Evolutionary conservation across 2,329 filamentous ascomycete species (phyloP), one percentile per base, ranked within the genome.

Genomic region (Passalora sequoiae): DNA sequence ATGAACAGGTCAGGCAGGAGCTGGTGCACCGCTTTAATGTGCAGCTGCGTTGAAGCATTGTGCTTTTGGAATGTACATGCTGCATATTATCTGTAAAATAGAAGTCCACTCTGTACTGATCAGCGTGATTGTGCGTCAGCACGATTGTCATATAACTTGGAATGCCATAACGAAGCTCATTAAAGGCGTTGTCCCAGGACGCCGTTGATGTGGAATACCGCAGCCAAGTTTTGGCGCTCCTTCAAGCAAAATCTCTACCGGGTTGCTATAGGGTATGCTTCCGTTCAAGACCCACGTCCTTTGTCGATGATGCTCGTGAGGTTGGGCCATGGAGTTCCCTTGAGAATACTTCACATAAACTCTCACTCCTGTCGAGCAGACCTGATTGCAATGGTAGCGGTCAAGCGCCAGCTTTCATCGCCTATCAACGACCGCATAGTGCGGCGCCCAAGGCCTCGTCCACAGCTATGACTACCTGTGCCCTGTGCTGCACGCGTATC

Each of bases 11-110:
- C 32, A 71, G 75, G 30, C 59, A 69, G 49, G 75, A 77, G 52
- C 68, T 97, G 50, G 81, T 86, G 2, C 69, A 76, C 47, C 78
- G 79, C 55, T 70, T 94, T 46, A 85, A 85, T 1, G 87, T 97
- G 15, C 85, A 94, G 67, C 69, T 94, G 57, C 76, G 87, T 63
- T 88, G 29, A 38, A 20, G 19, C 24, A 7, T 27, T 27, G 6
- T 6, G 12, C 24, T 27, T 12, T 7, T 27, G 6, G 12, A 6
- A 27, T 27, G 24, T 27, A 27, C 12, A 27, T 12, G 12, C 24
- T 27, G 24, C 12, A 27, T 12, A 27, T 7, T 27, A 27, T 6
- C 24, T 27, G 24, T 27, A 27, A 7, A 6, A 27, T 27, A 27
- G 6, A 12, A 27, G 12, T 27, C 24, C 12, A 6, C 6, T 12